A percentile compares a stretch with the other conserved stretches of the same genome.
These are phyloP conservation scores for Xylogone sp. DNA, from an alignment of 2,329 filamentous ascomycete species.

Conservation along the genomic window DNA sequence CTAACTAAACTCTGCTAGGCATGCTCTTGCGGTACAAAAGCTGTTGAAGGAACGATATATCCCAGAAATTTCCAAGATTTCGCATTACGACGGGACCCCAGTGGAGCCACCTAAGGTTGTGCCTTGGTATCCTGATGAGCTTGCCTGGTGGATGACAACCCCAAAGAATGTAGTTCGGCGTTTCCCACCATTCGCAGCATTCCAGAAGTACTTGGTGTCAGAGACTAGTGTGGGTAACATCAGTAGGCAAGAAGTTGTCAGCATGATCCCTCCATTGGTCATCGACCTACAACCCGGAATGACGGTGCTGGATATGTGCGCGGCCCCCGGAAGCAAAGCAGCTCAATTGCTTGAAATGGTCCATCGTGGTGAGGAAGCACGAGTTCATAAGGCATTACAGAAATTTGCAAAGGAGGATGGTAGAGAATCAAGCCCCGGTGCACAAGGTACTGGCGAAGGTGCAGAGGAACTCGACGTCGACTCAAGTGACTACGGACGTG, in stretches of 20 bases:
- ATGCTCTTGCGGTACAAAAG: conserved; percentile 88
- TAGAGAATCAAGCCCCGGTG: conserved; percentile 46
- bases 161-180: conserved; percentile 94
- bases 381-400: conserved; percentile 68
- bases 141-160: conserved; percentile 98
- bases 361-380: conserved; percentile 85
- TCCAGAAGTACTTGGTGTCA: conserved; percentile 96
- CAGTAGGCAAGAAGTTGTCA: conserved; percentile 94
- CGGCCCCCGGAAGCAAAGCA: conserved; percentile 94
- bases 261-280: conserved; percentile 95
- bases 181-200: conserved; percentile 88
- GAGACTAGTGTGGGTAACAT: conserved; percentile 98
- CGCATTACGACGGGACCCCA: conserved; percentile 73
- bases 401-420: conserved; percentile 59
- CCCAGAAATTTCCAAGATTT: conserved; percentile 81
- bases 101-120: conserved; percentile 82
- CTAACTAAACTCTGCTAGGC: conserved; percentile 42
- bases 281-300: conserved; percentile 90
- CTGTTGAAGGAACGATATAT: conserved; percentile 86
- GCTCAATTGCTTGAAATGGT: conserved; percentile 94
- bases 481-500: conserved; percentile 72
- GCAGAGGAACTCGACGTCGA: conserved; percentile 51
- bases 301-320: conserved; percentile 92
- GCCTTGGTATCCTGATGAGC: conserved; percentile 88
- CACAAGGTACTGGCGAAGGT: conserved; percentile 42